A percentile compares a stretch with the other conserved stretches of the same genome.
These are phyloP conservation scores for Sclerotinia glacialis DNA, from an alignment of 2,329 filamentous ascomycete species.

Conservation along the genomic window DNA sequence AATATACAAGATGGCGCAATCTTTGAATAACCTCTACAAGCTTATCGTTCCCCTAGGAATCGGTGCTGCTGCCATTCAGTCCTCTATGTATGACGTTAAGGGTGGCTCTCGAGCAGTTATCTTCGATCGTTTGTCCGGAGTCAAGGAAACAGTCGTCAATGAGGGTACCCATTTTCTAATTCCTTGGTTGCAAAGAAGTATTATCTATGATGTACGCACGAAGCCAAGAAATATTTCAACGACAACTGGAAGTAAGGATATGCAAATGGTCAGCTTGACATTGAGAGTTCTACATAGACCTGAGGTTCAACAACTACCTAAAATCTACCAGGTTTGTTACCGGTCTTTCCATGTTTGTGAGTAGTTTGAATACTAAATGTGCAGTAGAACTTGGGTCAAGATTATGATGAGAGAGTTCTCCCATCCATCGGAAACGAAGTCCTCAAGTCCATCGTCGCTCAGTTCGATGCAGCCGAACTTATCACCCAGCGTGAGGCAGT, in stretches of 20 bases:
- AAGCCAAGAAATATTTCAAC: constrained; percentile 97
- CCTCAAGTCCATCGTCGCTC: constrained; percentile 95
- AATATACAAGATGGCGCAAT: constrained; percentile 45
- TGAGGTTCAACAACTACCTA: constrained; percentile 86
- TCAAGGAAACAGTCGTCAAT: constrained; percentile 88
- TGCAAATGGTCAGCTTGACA: constrained; percentile 99
- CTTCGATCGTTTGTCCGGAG: constrained; percentile 89
- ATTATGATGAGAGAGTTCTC: constrained; percentile 98
- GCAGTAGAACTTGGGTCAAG: constrained; percentile 83
- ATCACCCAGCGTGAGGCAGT: constrained; percentile 99
- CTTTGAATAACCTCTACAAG: constrained; percentile 61
- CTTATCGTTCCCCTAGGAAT: constrained; percentile 71
- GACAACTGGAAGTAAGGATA: constrained; percentile 95
- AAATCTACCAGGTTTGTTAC: constrained; percentile 88
- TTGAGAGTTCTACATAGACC: constrained; percentile 92
- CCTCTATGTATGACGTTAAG: constrained; percentile 94
- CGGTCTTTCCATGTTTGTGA: neutral
- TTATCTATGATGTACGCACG: constrained; percentile 95
- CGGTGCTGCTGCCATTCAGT: constrained; percentile 65
- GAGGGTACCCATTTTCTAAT: constrained; percentile 97
- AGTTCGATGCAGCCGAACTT: constrained; percentile 97
- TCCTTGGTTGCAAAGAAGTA: constrained; percentile 91
- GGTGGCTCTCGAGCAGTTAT: constrained; percentile 94
- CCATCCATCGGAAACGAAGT: constrained; percentile 99
- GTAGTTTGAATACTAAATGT: neutral